These are phyloP conservation scores for Brassica incana DNA, from an alignment of 345 rosid species.

Conservation along the genomic window DNA sequence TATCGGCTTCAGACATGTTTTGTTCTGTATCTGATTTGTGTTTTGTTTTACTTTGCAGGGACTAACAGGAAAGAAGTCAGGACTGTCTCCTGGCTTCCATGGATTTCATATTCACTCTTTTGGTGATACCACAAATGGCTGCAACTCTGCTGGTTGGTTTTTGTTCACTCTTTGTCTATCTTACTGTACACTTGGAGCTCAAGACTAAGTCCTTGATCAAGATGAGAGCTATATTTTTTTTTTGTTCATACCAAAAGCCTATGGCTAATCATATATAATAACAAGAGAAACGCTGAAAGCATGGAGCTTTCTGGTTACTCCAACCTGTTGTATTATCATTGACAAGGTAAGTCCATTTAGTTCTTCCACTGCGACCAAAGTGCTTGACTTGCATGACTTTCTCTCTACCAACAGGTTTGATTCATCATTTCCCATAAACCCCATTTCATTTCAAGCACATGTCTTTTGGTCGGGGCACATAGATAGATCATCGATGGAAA, in stretches of 20 bases:
- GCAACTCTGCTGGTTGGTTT: constrained; percentile 80
- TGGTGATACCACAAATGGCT: constrained; percentile 94
- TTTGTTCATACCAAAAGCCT: too few relatives aligned
- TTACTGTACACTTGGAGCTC: neutral
- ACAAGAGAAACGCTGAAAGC: too few relatives aligned
- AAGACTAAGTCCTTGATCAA: neutral
- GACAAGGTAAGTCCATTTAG: constrained; percentile 55
- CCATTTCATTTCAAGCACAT: too few relatives aligned
- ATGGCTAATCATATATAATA: too few relatives aligned
- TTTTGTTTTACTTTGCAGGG: constrained; percentile 45
- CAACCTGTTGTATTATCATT: constrained; percentile 42
- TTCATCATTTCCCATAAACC: too few relatives aligned
- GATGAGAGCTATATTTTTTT: neutral
- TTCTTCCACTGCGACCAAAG: constrained; percentile 50
- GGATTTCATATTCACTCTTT: constrained; percentile 76
- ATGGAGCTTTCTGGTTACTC: too few relatives aligned
- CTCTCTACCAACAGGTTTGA: too few relatives aligned
- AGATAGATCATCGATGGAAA: too few relatives aligned
- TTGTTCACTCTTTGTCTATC: constrained; percentile 41
- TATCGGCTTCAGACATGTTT: neutral
- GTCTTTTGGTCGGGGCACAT: too few relatives aligned
- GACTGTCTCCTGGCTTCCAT: constrained; percentile 79
- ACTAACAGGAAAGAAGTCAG: constrained; percentile 69
- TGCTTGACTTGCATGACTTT: constrained; percentile 49
- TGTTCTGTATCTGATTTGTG: neutral